Evolutionary conservation across 73 alveolate genomes (phyloP).

Genomic region (Paramecium pentaurelia): DNA sequence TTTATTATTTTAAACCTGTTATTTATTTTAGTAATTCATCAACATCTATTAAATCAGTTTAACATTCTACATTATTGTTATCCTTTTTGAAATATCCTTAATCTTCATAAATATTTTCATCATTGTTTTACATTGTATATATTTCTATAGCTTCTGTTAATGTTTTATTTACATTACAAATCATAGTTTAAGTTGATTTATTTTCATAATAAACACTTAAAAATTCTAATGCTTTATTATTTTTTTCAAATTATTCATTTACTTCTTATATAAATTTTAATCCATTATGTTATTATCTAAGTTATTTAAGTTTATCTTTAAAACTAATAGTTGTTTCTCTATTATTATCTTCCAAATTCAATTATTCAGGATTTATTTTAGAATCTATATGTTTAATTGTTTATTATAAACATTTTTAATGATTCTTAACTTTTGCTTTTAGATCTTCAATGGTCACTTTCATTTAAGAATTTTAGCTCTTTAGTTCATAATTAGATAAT

Average conservation of each 20-base stretch:
- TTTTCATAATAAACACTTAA: neutral
- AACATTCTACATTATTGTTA: neutral
- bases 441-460: neutral
- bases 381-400: neutral
- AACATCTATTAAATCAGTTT: neutral
- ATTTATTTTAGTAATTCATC: neutral
- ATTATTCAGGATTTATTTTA: neutral
- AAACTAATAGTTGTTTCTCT: constrained; percentile 30
- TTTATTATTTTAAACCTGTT: neutral
- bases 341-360: neutral
- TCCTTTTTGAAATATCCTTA: neutral
- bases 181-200: neutral
- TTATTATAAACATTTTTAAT: neutral
- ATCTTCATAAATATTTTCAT: neutral
- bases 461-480: neutral
- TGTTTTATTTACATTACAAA: neutral
- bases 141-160: neutral
- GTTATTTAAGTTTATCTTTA: constrained; percentile 20
- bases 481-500: neutral
- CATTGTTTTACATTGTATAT: neutral
- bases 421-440: neutral
- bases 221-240: neutral
- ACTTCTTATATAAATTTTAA: constrained; percentile 1
- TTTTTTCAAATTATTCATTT: neutral
- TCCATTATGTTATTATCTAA: neutral